Conservation (phyloP, 192 early-diverging fungal genomes). For the Podila verticillata region DNA sequence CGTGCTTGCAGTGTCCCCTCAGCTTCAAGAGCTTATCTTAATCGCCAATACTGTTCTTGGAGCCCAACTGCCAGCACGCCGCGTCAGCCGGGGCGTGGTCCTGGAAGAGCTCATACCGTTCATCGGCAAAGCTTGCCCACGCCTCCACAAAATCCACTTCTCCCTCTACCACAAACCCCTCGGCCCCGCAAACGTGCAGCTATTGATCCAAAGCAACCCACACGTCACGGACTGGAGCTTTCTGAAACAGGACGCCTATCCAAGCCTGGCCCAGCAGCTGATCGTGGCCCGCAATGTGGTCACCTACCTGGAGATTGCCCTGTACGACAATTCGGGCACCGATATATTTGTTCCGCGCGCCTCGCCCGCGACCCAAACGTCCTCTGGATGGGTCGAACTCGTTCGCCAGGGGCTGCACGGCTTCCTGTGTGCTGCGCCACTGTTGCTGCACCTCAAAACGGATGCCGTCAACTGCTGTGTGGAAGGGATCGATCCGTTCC, state of each 20-base stretch:
- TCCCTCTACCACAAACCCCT: not conserved
- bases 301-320: not conserved
- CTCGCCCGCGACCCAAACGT: not conserved
- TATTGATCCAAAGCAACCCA: not conserved
- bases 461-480: not conserved
- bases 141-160: not conserved
- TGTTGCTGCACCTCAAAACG: not conserved
- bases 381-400: no score
- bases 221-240: constrained; percentile 1
- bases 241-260: not conserved
- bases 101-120: not conserved
- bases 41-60: not conserved
- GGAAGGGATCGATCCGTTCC: not conserved
- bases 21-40: not conserved
- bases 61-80: not conserved
- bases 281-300: not conserved
- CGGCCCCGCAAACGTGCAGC: not conserved
- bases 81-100: not conserved
- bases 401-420: not conserved
- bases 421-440: not conserved
- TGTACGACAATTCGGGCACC: not conserved
- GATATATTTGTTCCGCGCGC: not conserved
- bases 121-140: not conserved
- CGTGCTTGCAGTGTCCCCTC: not conserved
- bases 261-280: not conserved